Evolutionary conservation across 1,284 basidiomycete genomes (phyloP), one percentile per base, ranked within the genome.

Genomic region (Rhodotorula glutinis): DNA sequence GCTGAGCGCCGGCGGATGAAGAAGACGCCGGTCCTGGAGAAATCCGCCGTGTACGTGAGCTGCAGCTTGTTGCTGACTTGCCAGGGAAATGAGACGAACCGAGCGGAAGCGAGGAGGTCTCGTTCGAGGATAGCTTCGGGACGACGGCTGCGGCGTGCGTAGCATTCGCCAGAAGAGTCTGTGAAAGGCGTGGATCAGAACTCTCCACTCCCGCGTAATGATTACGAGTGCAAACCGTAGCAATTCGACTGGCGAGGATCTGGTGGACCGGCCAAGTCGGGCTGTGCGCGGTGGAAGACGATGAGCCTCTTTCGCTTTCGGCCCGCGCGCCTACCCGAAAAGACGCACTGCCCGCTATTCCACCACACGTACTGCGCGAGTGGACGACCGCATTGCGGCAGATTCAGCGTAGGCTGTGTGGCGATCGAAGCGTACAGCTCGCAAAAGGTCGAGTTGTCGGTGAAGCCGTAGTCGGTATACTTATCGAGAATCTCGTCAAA

Each of bases 211-310:
- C 7, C 33, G 33, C 33, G 33, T 7, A 7, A 38, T 11, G 17
- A 33, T 25, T 4, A 23, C 38, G 5, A 41, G 19, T n/a, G 23
- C 47, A n/a, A 2, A 59, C 57, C 23, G 47, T 10, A 10, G 43
- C 44, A 27, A 59, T 27, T 21, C 54, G 58, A 21, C 19, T 30
- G 11, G 66, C 66, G 7, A 64, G 41, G 5, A 67, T 29, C 21
- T 30, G 47, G 46, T 67, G 66, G 10, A 67, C 66, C 5, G 61
- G 23, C 66, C 66, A 67, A 3, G 66, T 55, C 11, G 66, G 66
- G 29, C 57, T 58, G 38, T 2, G n/a, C 19, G 57, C 25, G 14
- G 23, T 2, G 29, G 14, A 23, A 14, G n/a, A 17, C 38, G 21
- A 1, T n/a, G n/a, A n/a, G n/a, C n/a, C n/a, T n/a, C n/a, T n/a